These are phyloP conservation scores for Chaetomiaceae sp. DNA, from an alignment of 2,329 filamentous ascomycete genomes.

Conservation along the genomic window DNA sequence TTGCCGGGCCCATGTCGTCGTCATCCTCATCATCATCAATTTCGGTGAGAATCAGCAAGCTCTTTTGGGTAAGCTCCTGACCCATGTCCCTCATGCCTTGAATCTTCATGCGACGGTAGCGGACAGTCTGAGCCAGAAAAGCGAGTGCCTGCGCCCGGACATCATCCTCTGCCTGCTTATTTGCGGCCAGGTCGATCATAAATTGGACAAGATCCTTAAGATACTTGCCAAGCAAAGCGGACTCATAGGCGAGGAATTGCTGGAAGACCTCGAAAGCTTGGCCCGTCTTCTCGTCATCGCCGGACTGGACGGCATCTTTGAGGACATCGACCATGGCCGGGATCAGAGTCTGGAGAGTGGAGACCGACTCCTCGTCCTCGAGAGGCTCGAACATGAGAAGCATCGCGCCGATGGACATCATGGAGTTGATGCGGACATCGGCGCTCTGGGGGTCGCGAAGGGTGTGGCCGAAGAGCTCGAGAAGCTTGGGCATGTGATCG, in stretches of 20 bases:
- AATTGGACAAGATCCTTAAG: constrained; percentile 88
- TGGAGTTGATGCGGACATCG: constrained; percentile 91
- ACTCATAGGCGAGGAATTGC: constrained; percentile 85
- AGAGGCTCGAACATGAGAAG: constrained; percentile 85
- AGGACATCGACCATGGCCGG: constrained; percentile 87
- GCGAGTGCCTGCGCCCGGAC: constrained; percentile 84
- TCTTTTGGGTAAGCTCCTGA: constrained; percentile 79
- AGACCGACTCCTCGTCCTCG: constrained; percentile 70
- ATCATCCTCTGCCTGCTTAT: constrained; percentile 75
- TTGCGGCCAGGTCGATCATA: constrained; percentile 82
- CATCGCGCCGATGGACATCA: constrained; percentile 82
- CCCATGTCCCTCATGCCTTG: constrained; percentile 82
- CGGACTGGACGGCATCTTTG: constrained; percentile 73
- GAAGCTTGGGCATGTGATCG: constrained; percentile 74
- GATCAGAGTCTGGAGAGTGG: constrained; percentile 72
- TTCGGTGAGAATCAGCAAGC: constrained; percentile 85
- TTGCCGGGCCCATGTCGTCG: constrained; percentile 79
- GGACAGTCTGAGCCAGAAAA: constrained; percentile 88
- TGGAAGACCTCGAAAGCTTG: constrained; percentile 96
- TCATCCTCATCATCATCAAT: constrained; percentile 75
- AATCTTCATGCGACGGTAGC: constrained; percentile 92
- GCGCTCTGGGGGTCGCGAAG: constrained; percentile 87
- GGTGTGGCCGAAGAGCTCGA: constrained; percentile 77
- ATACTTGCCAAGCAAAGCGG: constrained; percentile 74
- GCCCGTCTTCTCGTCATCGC: constrained; percentile 83